A percentile compares a stretch with the other conserved stretches of the same genome.
Conservation (phyloP, 2,329 filamentous ascomycete species). For the Volutella citrinella region DNA sequence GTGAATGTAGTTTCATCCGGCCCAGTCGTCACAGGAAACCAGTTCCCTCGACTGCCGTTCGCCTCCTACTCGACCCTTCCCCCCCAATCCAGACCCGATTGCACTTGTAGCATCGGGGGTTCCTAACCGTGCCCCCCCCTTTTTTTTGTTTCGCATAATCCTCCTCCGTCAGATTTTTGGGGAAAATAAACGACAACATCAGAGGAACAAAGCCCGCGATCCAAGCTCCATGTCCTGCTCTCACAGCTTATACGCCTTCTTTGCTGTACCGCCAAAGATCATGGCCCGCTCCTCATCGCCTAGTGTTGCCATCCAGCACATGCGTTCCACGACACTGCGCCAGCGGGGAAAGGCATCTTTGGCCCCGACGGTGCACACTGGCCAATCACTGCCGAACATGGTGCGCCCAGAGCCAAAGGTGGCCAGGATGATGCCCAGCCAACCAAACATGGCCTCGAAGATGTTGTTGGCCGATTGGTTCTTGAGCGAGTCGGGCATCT, state of each 20-base stretch:
- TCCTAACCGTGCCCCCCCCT: too few species aligned
- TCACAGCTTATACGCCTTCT: constrained; percentile 63
- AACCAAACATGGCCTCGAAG: constrained; percentile 63
- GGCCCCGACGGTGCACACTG: constrained; percentile 70
- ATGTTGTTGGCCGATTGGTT: constrained; percentile 51
- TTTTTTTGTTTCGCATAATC: too few species aligned
- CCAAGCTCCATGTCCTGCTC: too few species aligned
- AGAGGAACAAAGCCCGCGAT: too few species aligned
- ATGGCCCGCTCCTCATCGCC: constrained; percentile 58
- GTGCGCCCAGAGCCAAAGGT: constrained; percentile 69
- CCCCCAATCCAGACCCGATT: too few species aligned
- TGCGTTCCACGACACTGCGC: constrained; percentile 65
- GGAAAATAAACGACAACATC: too few species aligned
- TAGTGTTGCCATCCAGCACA: constrained; percentile 63
- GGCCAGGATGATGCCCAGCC: constrained; percentile 69
- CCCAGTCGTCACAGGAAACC: too few species aligned
- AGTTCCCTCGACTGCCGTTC: too few species aligned
- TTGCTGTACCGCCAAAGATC: constrained; percentile 72
- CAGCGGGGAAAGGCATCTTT: constrained; percentile 71
- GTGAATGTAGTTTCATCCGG: too few species aligned
- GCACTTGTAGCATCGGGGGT: too few species aligned
- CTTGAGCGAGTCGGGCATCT: constrained; percentile 62
- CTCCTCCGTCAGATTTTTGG: too few species aligned
- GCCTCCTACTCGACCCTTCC: too few species aligned
- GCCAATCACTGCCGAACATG: constrained; percentile 95